phyloP scores from a whole-genome alignment of 1,284 basidiomycete genomes.

The Coniferiporia weirii region DNA sequence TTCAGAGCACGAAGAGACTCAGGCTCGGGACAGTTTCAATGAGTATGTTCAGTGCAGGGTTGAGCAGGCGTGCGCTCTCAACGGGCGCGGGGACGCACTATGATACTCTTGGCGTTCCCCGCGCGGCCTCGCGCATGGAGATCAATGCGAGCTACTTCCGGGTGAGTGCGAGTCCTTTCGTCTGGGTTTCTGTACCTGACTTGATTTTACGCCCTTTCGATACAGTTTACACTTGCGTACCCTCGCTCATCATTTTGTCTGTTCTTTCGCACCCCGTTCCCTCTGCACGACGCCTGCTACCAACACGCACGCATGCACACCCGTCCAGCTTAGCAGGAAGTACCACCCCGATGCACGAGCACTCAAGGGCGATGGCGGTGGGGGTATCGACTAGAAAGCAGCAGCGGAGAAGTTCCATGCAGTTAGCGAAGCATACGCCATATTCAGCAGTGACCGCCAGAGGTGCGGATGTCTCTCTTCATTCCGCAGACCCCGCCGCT shows the following conservation, averaged over 20 bases:
- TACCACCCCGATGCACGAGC: constrained; percentile 40
- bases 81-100: neutral
- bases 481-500: too few relatives aligned
- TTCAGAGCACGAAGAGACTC: too few relatives aligned
- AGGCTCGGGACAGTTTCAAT: too few relatives aligned
- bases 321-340: constrained; percentile 33
- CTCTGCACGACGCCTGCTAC: neutral
- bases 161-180: neutral
- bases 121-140: constrained; percentile 1
- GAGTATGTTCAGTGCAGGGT: too few relatives aligned
- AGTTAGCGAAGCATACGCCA: constrained; percentile 44
- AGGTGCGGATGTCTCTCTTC: constrained; percentile 30
- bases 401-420: constrained; percentile 41
- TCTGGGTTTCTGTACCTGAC: too few relatives aligned
- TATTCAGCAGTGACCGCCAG: constrained; percentile 42
- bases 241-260: too few relatives aligned
- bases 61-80: neutral
- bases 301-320: too few relatives aligned
- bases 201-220: too few relatives aligned
- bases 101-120: constrained; percentile 4
- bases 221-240: too few relatives aligned
- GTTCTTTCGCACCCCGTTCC: neutral
- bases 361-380: constrained; percentile 29
- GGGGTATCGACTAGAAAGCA: neutral
- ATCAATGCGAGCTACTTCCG: constrained; percentile 11